Conservation (phyloP, 345 rosid species). For the Eucalyptus cloeziana region DNA sequence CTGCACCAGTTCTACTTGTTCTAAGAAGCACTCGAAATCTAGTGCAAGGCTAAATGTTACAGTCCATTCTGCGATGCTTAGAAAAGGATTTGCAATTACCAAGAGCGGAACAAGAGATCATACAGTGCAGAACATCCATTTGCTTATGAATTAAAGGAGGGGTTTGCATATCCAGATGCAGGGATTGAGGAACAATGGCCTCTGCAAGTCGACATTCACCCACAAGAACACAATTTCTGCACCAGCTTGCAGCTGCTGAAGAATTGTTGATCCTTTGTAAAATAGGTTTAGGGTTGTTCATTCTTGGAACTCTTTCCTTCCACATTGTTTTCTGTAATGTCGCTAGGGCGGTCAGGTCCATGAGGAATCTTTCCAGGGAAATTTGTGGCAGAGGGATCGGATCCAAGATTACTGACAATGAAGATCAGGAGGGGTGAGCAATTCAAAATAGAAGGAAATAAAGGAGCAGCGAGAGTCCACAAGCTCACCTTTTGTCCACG, state of each 20-base stretch:
- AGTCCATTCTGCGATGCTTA: neutral
- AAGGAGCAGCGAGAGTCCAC: neutral
- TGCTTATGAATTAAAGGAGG: neutral
- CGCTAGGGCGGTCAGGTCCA: constrained; percentile 44
- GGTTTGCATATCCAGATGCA: neutral
- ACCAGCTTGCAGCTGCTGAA: neutral
- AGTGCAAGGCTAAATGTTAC: neutral
- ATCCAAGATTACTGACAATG: constrained; percentile 58
- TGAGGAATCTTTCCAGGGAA: constrained; percentile 82
- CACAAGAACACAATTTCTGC: neutral
- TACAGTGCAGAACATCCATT: neutral
- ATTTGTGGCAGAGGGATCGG: constrained; percentile 43
- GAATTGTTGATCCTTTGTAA: neutral
- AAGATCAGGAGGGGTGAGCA: neutral
- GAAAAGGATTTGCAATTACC: neutral
- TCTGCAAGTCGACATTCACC: neutral
- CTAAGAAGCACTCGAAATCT: neutral
- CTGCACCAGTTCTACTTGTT: neutral
- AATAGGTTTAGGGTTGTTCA: neutral
- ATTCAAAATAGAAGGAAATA: neutral
- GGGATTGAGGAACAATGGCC: neutral
- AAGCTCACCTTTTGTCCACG: constrained; percentile 58
- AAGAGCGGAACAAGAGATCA: neutral
- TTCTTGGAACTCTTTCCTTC: neutral
- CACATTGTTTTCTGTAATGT: constrained; percentile 8